Conservation (phyloP, 371 early-diverging fungal species). For the Mucor circinelloides region DNA sequence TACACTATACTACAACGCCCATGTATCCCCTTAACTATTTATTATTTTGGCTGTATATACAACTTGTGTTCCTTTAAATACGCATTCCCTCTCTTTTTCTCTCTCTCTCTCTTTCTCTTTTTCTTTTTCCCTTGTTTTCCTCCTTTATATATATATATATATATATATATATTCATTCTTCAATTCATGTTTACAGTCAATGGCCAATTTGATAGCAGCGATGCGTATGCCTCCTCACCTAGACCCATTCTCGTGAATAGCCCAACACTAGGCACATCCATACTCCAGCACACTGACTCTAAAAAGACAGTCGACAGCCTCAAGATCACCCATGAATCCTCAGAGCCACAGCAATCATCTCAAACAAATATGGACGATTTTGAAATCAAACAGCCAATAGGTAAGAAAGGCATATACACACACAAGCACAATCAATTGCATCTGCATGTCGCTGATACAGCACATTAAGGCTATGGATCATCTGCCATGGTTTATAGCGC, state of each 20-base stretch:
- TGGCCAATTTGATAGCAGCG: background rate
- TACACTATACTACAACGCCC: background rate
- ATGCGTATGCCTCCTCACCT: background rate
- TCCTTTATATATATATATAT: background rate
- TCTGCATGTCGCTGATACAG: background rate
- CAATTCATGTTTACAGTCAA: constrained; percentile 3
- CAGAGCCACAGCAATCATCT: background rate
- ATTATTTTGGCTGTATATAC: background rate
- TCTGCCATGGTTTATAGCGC: constrained; percentile 83
- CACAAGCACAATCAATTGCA: too few relatives aligned
- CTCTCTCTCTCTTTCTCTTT: background rate
- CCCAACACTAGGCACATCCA: constrained; percentile 5
- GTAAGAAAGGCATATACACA: constrained; percentile 8
- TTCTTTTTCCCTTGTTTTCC: background rate
- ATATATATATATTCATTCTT: background rate
- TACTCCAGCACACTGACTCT: background rate
- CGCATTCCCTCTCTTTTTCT: background rate
- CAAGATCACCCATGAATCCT: background rate
- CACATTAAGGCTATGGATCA: constrained; percentile 72
- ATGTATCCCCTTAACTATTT: background rate
- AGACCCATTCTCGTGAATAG: constrained; percentile 23
- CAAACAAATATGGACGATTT: constrained; percentile 33
- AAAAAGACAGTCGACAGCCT: constrained; percentile 8
- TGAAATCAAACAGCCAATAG: constrained; percentile 35
- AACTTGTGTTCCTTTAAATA: constrained; percentile 1